Conservation (phyloP, 345 rosid genomes). For the Mallotus nudiflorus region DNA sequence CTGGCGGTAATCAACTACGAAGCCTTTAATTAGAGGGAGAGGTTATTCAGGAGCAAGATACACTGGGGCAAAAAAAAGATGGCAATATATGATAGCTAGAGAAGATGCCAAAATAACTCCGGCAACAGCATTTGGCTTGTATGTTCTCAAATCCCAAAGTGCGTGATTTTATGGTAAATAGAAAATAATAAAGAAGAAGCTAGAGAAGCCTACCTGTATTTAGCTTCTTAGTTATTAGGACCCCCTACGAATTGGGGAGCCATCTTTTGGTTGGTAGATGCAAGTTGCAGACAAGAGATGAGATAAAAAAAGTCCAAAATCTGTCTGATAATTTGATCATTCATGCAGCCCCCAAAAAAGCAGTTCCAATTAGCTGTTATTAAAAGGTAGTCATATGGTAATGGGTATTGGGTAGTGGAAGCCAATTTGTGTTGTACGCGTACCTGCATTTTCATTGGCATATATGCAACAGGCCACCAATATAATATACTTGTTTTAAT, state of each 20-base stretch:
- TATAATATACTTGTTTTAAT: slow-evolving; percentile 14
- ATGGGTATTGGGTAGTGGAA: slow-evolving; percentile 1
- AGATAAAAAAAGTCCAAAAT: background rate
- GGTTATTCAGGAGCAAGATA: too few relatives aligned
- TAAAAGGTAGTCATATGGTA: slow-evolving; percentile 23
- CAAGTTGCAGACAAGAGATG: background rate
- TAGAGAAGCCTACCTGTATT: slow-evolving; percentile 18
- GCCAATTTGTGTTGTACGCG: slow-evolving; percentile 29
- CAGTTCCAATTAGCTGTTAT: slow-evolving; percentile 9
- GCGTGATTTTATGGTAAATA: slow-evolving; percentile 24
- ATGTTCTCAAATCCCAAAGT: slow-evolving; percentile 35
- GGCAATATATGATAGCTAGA: too few relatives aligned
- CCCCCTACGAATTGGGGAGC: slow-evolving; percentile 21
- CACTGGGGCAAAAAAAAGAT: too few relatives aligned
- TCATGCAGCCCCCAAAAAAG: slow-evolving; percentile 10
- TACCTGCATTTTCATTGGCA: slow-evolving; percentile 14
- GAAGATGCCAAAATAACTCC: too few relatives aligned
- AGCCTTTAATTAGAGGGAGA: too few relatives aligned
- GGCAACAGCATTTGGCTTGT: slow-evolving; percentile 22
- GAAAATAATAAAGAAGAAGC: too few relatives aligned
- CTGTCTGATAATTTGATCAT: background rate
- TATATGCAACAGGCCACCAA: too few relatives aligned
- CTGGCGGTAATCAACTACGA: too few relatives aligned
- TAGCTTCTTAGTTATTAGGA: slow-evolving; percentile 18
- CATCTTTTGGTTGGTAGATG: background rate